Percentiles rank a stretch among this genome's conserved stretches.
Evolutionary conservation across 768 basidiomycete genomes (phyloP).

Genomic region (Mycena rosella): DNA sequence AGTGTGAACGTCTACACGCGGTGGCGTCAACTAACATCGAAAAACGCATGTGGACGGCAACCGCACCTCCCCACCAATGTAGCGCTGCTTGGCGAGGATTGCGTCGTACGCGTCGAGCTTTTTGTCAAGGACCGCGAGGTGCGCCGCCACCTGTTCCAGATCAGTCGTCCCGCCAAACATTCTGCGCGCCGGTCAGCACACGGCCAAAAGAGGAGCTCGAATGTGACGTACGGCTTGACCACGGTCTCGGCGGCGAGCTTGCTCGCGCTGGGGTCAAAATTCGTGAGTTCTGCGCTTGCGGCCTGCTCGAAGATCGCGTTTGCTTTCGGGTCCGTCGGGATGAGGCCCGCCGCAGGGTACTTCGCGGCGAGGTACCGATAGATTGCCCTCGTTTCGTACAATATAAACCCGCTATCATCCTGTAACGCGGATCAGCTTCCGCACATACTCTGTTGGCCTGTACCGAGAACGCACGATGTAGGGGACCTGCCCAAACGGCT

Average conservation of each 20-base stretch:
- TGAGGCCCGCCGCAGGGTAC: conserved; percentile 33
- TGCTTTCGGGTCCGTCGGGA: conserved; percentile 5
- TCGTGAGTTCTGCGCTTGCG: conserved; percentile 30
- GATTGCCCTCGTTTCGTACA: conserved; percentile 48
- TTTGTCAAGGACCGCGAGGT: conserved; percentile 43
- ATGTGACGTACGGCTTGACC: conserved; percentile 57
- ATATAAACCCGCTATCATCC: conserved; percentile 44
- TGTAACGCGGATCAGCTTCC: not conserved
- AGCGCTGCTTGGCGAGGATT: conserved; percentile 68
- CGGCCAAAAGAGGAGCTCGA: not conserved
- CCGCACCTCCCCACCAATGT: conserved; percentile 66
- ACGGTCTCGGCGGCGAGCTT: conserved; percentile 58
- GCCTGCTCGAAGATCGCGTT: conserved; percentile 21
- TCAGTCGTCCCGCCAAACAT: too few relatives aligned
- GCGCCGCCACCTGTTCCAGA: too few relatives aligned
- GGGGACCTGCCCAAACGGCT: not conserved
- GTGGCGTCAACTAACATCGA: not conserved
- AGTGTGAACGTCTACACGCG: not conserved
- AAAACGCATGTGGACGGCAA: not conserved
- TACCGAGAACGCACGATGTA: not conserved
- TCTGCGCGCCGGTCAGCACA: too few relatives aligned
- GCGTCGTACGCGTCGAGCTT: conserved; percentile 67
- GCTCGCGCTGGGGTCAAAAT: conserved; percentile 65
- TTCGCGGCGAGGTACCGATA: conserved; percentile 43
- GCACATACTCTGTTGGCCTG: too few relatives aligned